Evolutionary conservation across 2,329 filamentous ascomycete species (phyloP), one percentile per base, ranked within the genome.

Genomic region (Penicillium griseofulvum): DNA sequence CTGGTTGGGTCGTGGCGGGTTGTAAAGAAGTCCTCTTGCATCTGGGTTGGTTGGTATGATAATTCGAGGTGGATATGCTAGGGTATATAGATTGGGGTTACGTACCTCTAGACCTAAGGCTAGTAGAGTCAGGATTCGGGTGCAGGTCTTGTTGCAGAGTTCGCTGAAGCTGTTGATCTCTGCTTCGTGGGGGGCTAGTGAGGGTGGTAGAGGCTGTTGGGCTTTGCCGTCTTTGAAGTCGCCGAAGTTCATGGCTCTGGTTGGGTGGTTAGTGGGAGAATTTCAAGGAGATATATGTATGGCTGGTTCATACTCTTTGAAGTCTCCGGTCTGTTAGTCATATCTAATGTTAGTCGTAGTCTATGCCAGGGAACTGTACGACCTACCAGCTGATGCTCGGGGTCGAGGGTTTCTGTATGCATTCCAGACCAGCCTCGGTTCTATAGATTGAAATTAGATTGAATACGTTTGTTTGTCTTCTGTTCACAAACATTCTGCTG

Each of bases 371-470:
- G 38, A 34, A 17, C 33, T 45, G 2, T 11, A 12, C 57, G 44
- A 71, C 76, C 67, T 79, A 89, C 89, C 73, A 86, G 85, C 72
- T 97, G 91, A 53, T 86, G 85, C 63, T 86, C 85, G 3, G 92
- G 91, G 70, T 97, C 93, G 11, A 97, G 78, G 0, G 88, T 93
- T 76, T 99, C 93, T 12, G 85, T 85, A 67, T 93, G 88, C 88
- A 96, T 92, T 16, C 85, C 86, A 1, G 89, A 84, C 91, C 92
- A 99, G 56, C 93, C 94, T 39, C 86, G 84, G 69, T 97, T 97
- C 78, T 94, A 58, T 41, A 49, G 4, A 48, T 36, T 12, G 4
- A 11, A 16, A 42, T 60, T 26, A 52, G 43, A 53, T 3, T 45
- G 10, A 26, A 26, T 42, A 3, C 34, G 29, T 7, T 16, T 36